Evolutionary conservation across 352 stramenopile genomes (phyloP).

Genomic region (Globisporangium abappressorium): DNA sequence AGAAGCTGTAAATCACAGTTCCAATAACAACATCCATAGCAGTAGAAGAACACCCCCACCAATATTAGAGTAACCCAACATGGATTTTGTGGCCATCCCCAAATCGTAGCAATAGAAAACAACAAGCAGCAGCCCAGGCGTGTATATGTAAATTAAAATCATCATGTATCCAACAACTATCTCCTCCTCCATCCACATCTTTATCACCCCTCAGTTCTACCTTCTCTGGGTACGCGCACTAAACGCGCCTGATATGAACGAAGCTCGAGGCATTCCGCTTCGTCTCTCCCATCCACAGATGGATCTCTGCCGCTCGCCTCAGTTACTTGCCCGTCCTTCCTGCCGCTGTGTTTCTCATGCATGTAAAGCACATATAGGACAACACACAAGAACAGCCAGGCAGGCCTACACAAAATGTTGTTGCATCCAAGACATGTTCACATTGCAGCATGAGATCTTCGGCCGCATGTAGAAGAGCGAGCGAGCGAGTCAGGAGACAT

Average conservation of each 20-base stretch:
- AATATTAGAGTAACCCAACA: neutral
- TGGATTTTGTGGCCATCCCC: neutral
- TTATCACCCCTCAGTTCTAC: neutral
- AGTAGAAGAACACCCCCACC: constrained; percentile 4
- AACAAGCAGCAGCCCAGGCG: neutral
- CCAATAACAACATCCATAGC: constrained; percentile 6
- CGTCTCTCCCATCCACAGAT: neutral
- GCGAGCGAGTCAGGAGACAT: neutral
- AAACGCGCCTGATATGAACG: neutral
- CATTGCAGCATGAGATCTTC: neutral
- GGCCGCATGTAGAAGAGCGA: neutral
- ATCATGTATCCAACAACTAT: neutral
- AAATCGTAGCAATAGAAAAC: neutral
- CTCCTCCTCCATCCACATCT: neutral
- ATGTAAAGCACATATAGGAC: neutral
- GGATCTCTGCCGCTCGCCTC: neutral
- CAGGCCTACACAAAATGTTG: no score
- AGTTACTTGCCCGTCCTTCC: neutral
- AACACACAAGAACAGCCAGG: neutral
- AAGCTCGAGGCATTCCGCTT: neutral
- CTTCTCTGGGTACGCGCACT: neutral
- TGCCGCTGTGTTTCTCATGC: neutral
- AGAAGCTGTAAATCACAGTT: constrained; percentile 2
- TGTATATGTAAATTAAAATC: neutral
- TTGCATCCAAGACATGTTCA: neutral